These are phyloP conservation scores for Yamadazyma blattariae DNA, from an alignment of 1,139 yeast genomes.

Conservation along the genomic window DNA sequence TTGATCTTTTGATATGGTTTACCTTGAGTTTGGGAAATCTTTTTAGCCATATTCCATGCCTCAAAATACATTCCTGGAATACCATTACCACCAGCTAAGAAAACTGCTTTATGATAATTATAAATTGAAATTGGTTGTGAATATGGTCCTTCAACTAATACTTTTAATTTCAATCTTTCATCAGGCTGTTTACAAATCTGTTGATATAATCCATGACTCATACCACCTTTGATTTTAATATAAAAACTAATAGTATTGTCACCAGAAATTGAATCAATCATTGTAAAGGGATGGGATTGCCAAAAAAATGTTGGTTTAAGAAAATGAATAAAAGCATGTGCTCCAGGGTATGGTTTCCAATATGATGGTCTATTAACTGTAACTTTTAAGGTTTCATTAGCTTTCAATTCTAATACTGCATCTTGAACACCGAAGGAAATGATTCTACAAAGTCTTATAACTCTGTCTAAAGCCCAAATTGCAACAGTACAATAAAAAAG, in stretches of 20 bases:
- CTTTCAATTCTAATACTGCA: conserved; percentile 31
- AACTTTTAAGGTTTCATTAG: conserved; percentile 34
- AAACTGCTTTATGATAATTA: conserved; percentile 28
- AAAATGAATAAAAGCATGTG: conserved; percentile 47
- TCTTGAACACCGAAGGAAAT: conserved; percentile 30
- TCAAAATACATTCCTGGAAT: conserved; percentile 39
- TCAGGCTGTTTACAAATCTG: conserved; percentile 25
- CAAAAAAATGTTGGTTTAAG: conserved; percentile 40
- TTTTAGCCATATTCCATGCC: conserved; percentile 15
- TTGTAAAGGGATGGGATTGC: conserved; percentile 37
- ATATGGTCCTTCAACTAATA: conserved; percentile 37
- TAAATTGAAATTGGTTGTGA: conserved; percentile 28
- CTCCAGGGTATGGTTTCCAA: conserved; percentile 43
- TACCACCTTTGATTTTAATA: conserved; percentile 30
- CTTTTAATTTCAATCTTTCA: conserved; percentile 21
- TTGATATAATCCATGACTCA: conserved; percentile 25
- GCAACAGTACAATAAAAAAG: conserved; percentile 34
- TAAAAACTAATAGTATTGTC: conserved; percentile 23
- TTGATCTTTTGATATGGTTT: conserved; percentile 13
- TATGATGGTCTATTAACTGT: conserved; percentile 32
- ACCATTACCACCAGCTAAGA: conserved; percentile 39
- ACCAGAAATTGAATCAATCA: conserved; percentile 19
- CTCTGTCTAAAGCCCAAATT: conserved; percentile 40
- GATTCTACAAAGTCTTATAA: conserved; percentile 27
- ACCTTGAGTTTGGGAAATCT: conserved; percentile 2